Conservation (phyloP, 331 rosid genomes). For the Saraca asoca region DNA sequence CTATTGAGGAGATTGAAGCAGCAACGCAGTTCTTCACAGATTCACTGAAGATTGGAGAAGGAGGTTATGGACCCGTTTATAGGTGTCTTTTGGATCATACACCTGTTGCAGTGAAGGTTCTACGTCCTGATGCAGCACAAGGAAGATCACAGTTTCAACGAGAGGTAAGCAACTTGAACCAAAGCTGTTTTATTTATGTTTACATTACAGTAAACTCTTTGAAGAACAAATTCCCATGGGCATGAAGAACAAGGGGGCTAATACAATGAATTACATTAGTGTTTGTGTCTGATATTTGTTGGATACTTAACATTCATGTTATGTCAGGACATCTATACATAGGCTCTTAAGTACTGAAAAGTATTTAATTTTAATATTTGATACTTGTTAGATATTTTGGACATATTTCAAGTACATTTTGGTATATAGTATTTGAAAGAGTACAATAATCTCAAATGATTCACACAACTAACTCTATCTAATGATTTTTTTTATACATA, state of each 20-base stretch:
- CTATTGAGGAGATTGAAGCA: conserved; percentile 83
- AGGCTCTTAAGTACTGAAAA: too few species aligned
- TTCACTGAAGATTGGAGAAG: conserved; percentile 87
- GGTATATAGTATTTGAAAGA: too few species aligned
- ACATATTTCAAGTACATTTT: too few species aligned
- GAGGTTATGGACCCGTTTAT: conserved; percentile 94
- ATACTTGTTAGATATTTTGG: too few species aligned
- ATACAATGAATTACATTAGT: too few species aligned
- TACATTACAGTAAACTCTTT: neutral
- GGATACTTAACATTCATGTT: too few species aligned
- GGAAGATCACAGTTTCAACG: conserved; percentile 92
- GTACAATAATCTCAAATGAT: too few species aligned
- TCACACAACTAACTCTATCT: too few species aligned
- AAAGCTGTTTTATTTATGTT: neutral
- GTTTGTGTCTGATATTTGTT: too few species aligned
- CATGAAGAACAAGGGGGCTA: neutral
- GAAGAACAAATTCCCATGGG: neutral
- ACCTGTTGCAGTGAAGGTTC: conserved; percentile 85
- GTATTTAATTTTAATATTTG: too few species aligned
- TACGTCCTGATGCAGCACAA: conserved; percentile 96
- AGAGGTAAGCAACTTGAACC: conserved; percentile 55
- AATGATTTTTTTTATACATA: too few species aligned
- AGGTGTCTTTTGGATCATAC: conserved; percentile 76
- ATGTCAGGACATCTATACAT: too few species aligned
- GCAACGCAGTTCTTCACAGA: conserved; percentile 70